phyloP scores from a whole-genome alignment of 352 stramenopile genomes.

The Phytopythium delawarense region DNA sequence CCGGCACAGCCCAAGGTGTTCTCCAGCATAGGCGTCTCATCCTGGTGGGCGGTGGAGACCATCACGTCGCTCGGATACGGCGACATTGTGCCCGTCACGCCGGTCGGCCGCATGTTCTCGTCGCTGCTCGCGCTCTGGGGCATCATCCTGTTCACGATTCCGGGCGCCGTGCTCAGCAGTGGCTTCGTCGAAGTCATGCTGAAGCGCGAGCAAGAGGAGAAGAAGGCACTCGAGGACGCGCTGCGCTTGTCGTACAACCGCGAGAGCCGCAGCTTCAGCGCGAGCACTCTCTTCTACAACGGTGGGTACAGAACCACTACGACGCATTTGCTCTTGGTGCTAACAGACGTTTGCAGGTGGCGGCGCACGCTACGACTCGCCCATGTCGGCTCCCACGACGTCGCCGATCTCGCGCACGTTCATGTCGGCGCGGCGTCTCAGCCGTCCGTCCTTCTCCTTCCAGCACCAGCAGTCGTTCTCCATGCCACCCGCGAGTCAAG shows the following conservation, averaged over 20 bases:
- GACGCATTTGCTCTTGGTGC: no score
- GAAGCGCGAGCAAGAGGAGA: slow-evolving; percentile 63
- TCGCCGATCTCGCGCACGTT: slow-evolving; percentile 17
- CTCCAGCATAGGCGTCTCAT: slow-evolving; percentile 67
- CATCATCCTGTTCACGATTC: slow-evolving; percentile 87
- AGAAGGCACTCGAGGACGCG: slow-evolving; percentile 45
- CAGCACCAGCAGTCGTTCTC: slow-evolving; percentile 18
- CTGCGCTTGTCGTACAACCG: slow-evolving; percentile 47
- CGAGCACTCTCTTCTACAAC: slow-evolving; percentile 31
- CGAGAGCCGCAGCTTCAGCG: slow-evolving; percentile 44
- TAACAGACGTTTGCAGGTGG: not conserved
- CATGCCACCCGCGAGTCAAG: slow-evolving; percentile 12
- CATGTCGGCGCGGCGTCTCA: slow-evolving; percentile 8
- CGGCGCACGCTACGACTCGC: slow-evolving; percentile 19
- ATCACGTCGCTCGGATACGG: slow-evolving; percentile 87
- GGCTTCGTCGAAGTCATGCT: slow-evolving; percentile 85
- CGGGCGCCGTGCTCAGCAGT: slow-evolving; percentile 70
- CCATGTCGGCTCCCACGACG: slow-evolving; percentile 19
- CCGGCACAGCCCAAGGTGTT: slow-evolving; percentile 67
- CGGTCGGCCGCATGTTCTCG: slow-evolving; percentile 60
- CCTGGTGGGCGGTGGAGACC: slow-evolving; percentile 79
- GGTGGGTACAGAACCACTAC: slow-evolving; percentile 7
- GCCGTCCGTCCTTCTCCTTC: slow-evolving; percentile 14
- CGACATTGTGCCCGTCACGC: slow-evolving; percentile 78
- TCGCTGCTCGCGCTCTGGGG: slow-evolving; percentile 74